Evolutionary conservation across 1,284 basidiomycete species (phyloP).

Genomic region (Peniophora sp.): DNA sequence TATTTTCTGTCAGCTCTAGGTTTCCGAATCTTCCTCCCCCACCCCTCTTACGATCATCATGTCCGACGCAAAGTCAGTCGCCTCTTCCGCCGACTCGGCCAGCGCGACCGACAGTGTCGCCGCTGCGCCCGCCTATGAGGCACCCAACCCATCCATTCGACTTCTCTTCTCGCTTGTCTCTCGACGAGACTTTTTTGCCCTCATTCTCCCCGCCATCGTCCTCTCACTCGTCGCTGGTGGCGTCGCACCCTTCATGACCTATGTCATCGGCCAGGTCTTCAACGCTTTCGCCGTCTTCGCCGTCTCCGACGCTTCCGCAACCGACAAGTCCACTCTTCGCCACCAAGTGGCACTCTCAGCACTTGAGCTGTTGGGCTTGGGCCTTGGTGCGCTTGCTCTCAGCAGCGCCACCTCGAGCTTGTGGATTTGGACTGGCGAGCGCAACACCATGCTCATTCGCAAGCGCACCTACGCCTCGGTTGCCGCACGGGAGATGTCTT

Average conservation of each 20-base stretch:
- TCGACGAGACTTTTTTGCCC: slow-evolving; percentile 40
- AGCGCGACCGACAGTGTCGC: slow-evolving; percentile 14
- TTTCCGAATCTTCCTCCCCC: too few relatives aligned
- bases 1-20: too few relatives aligned
- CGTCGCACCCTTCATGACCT: slow-evolving; percentile 91
- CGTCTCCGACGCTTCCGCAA: slow-evolving; percentile 24
- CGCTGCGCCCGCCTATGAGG: slow-evolving; percentile 24
- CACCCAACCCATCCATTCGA: slow-evolving; percentile 40
- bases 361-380: slow-evolving; percentile 67
- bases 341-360: slow-evolving; percentile 53
- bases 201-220: slow-evolving; percentile 68
- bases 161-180: slow-evolving; percentile 65
- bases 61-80: slow-evolving; percentile 2
- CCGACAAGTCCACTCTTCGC: slow-evolving; percentile 47
- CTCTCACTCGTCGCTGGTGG: slow-evolving; percentile 67
- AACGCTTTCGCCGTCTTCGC: slow-evolving; percentile 63
- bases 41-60: too few relatives aligned
- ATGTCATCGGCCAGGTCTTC: slow-evolving; percentile 82
- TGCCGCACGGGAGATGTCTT: slow-evolving; percentile 67
- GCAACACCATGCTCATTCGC: slow-evolving; percentile 66
- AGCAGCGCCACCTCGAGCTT: slow-evolving; percentile 70
- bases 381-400: slow-evolving; percentile 60
- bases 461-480: slow-evolving; percentile 66
- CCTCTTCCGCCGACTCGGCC: slow-evolving; percentile 22
- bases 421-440: slow-evolving; percentile 88